These are phyloP conservation scores for Triangularia verruculosa DNA, from an alignment of 2,329 filamentous ascomycete genomes.

Conservation along the genomic window DNA sequence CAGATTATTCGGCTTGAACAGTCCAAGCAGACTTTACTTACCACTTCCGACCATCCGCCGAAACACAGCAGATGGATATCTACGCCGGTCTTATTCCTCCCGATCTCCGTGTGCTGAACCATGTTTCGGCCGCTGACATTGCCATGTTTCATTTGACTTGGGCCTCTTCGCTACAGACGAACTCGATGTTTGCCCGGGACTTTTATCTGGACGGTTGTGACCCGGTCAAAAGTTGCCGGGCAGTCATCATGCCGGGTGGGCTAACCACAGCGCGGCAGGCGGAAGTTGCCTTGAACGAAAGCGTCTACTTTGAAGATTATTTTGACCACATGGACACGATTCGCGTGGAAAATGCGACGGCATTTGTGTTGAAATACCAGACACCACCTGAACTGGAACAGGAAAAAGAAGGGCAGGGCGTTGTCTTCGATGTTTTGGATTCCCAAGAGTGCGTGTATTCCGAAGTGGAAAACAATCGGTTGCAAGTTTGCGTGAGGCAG, in stretches of 20 bases:
- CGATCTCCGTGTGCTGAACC: conserved; percentile 14
- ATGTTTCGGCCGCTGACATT: conserved; percentile 19
- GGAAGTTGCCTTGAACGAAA: conserved; percentile 17
- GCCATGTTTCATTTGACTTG: conserved; percentile 23
- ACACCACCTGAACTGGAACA: background rate
- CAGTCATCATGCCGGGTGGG: conserved; percentile 23
- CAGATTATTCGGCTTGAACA: background rate
- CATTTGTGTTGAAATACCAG: conserved; percentile 19
- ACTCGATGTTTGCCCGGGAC: conserved; percentile 18
- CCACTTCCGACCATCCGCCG: conserved; percentile 17
- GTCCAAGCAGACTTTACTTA: conserved; percentile 21
- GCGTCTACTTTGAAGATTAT: conserved; percentile 17
- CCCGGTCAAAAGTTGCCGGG: conserved; percentile 13
- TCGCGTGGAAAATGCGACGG: conserved; percentile 20
- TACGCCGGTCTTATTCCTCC: conserved; percentile 24
- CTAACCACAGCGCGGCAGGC: conserved; percentile 21
- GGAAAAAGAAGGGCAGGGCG: background rate
- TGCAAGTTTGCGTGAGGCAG: conserved; percentile 26
- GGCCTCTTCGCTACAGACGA: conserved; percentile 20
- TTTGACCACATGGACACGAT: conserved; percentile 14
- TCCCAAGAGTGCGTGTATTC: conserved; percentile 20
- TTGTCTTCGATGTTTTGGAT: conserved; percentile 14
- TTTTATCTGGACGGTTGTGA: conserved; percentile 19
- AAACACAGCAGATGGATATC: conserved; percentile 9
- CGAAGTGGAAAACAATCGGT: conserved; percentile 18